Evolutionary conservation across 176 grass and related monocot species (phyloP).

Genomic region (Hordeum vulgare): MorexV3_pseudomolecules_assembly NC_058521.1:116151232-116151731

Average conservation of each 20-base stretch:
- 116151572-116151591: not conserved
- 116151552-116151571: not conserved
- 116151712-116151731: not conserved
- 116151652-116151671: not conserved
- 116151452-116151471: not conserved
- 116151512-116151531: not conserved
- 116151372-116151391: slow-evolving; percentile 77
- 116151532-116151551: not conserved
- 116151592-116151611: not conserved
- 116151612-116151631: not conserved
- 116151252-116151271: slow-evolving; percentile 94
- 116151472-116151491: not conserved
- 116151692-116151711: too few species aligned
- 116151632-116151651: not conserved
- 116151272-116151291: slow-evolving; percentile 99
- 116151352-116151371: slow-evolving; percentile 74
- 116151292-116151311: slow-evolving; percentile 99
- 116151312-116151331: slow-evolving; percentile 94
- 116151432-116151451: not conserved
- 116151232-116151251: slow-evolving; percentile 92
- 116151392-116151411: slow-evolving; percentile 40
- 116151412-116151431: not conserved
- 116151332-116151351: slow-evolving; percentile 91
- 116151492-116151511: not conserved
- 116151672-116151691: not conserved